phyloP scores from a whole-genome alignment of 2,329 filamentous ascomycete species.

The Monosporascus cannonballus region DNA sequence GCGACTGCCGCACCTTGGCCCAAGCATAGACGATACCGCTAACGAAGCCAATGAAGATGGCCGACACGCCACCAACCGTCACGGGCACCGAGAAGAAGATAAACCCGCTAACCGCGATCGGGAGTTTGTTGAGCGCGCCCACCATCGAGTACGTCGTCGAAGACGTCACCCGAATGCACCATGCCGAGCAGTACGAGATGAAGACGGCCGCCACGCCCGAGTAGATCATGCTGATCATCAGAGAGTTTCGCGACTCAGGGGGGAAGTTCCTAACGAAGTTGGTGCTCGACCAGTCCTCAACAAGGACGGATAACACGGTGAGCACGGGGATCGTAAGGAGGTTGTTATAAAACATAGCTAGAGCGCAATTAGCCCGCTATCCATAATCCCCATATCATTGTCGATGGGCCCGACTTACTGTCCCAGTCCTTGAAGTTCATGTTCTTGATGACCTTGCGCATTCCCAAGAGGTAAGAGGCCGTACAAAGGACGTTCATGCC shows the following conservation, averaged over 20 bases:
- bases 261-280: slow-evolving; percentile 91
- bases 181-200: slow-evolving; percentile 99
- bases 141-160: slow-evolving; percentile 99
- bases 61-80: slow-evolving; percentile 84
- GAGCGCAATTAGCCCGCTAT: slow-evolving; percentile 23
- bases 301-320: slow-evolving; percentile 69
- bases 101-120: slow-evolving; percentile 85
- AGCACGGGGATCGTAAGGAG: slow-evolving; percentile 92
- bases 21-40: slow-evolving; percentile 87
- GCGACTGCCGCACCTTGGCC: slow-evolving; percentile 76
- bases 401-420: slow-evolving; percentile 56
- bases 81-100: slow-evolving; percentile 94
- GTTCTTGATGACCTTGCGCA: slow-evolving; percentile 98
- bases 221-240: slow-evolving; percentile 86
- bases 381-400: neutral
- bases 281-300: slow-evolving; percentile 85
- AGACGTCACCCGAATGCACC: slow-evolving; percentile 96
- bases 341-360: slow-evolving; percentile 99
- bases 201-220: slow-evolving; percentile 91
- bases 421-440: slow-evolving; percentile 99
- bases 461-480: slow-evolving; percentile 80
- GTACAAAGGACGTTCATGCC: slow-evolving; percentile 93
- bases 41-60: slow-evolving; percentile 85
- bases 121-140: slow-evolving; percentile 94
- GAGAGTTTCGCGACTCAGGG: slow-evolving; percentile 65